Conservation (phyloP, 2,329 filamentous ascomycete genomes). For the Pestalotiopsis sp. region DNA sequence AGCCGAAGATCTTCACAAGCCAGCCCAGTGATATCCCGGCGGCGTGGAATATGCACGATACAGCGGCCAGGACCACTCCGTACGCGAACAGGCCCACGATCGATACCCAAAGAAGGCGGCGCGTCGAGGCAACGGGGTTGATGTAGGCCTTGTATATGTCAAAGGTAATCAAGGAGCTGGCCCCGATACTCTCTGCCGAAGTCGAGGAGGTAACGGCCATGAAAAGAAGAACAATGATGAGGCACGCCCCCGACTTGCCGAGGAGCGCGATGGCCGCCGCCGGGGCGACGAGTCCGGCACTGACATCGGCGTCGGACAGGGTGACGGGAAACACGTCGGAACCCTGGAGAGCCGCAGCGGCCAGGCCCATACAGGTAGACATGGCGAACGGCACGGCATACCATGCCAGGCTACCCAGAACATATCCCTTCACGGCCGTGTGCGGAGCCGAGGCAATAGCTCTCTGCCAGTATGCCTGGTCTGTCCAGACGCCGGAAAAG, state of each 20-base stretch:
- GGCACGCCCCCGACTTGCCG: conserved; percentile 35
- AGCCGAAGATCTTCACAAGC: conserved; percentile 40
- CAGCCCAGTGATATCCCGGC: conserved; percentile 39
- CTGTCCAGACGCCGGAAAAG: conserved; percentile 39
- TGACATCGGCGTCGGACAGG: conserved; percentile 30
- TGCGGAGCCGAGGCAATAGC: conserved; percentile 43
- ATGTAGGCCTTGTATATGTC: conserved; percentile 42
- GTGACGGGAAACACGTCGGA: conserved; percentile 29
- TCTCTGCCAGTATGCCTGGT: conserved; percentile 47
- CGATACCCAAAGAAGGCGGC: conserved; percentile 33
- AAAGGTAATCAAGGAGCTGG: conserved; percentile 39
- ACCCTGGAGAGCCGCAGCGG: conserved; percentile 32
- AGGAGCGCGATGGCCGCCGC: conserved; percentile 37
- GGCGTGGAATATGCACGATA: conserved; percentile 39
- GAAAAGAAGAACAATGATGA: conserved; percentile 44
- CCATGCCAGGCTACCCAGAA: conserved; percentile 43
- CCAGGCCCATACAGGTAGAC: conserved; percentile 37
- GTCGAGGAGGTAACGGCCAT: conserved; percentile 49
- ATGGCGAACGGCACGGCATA: conserved; percentile 40
- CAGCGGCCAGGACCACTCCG: conserved; percentile 31
- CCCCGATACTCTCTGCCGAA: conserved; percentile 44
- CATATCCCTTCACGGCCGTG: conserved; percentile 42
- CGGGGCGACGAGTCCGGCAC: conserved; percentile 33
- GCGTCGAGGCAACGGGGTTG: conserved; percentile 32
- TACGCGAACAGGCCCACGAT: conserved; percentile 36